Evolutionary conservation across 2,329 filamentous ascomycete species (phyloP).

Genomic region (Pseudocercospora ulei): DNA sequence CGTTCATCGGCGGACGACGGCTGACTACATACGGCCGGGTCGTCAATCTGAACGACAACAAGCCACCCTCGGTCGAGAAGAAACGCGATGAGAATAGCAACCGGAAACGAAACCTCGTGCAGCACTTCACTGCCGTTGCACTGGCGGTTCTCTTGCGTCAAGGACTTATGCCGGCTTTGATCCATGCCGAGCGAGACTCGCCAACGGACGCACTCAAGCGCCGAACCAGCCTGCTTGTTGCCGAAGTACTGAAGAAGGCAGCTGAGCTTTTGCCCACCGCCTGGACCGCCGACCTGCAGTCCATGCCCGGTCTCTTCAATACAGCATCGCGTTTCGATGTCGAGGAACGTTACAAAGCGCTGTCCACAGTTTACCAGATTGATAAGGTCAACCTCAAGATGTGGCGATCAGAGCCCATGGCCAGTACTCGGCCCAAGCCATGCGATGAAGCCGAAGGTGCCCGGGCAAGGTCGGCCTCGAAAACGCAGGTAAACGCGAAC

Average conservation of each 20-base stretch:
- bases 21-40: constrained; percentile 96
- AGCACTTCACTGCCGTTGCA: constrained; percentile 86
- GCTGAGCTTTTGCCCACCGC: constrained; percentile 71
- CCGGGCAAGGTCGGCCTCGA: constrained; percentile 42
- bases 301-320: constrained; percentile 75
- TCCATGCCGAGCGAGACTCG: constrained; percentile 56
- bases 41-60: constrained; percentile 62
- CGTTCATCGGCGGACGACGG: constrained; percentile 82
- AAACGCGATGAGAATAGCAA: constrained; percentile 48
- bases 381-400: constrained; percentile 92
- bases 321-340: constrained; percentile 62
- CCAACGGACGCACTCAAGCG: constrained; percentile 64
- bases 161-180: constrained; percentile 50
- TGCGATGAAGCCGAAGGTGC: constrained; percentile 30
- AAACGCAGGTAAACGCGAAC: constrained; percentile 49
- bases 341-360: constrained; percentile 67
- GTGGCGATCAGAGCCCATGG: constrained; percentile 56
- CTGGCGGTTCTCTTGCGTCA: constrained; percentile 76
- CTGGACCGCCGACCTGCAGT: constrained; percentile 75
- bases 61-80: constrained; percentile 44
- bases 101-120: constrained; percentile 65
- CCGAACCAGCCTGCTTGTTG: constrained; percentile 81
- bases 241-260: constrained; percentile 81
- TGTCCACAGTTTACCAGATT: constrained; percentile 90
- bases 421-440: constrained; percentile 16